A percentile compares a stretch with the other conserved stretches of the same genome.
Conservation (phyloP, 106 monocot genomes). For the Triglochin maritima region DNA sequence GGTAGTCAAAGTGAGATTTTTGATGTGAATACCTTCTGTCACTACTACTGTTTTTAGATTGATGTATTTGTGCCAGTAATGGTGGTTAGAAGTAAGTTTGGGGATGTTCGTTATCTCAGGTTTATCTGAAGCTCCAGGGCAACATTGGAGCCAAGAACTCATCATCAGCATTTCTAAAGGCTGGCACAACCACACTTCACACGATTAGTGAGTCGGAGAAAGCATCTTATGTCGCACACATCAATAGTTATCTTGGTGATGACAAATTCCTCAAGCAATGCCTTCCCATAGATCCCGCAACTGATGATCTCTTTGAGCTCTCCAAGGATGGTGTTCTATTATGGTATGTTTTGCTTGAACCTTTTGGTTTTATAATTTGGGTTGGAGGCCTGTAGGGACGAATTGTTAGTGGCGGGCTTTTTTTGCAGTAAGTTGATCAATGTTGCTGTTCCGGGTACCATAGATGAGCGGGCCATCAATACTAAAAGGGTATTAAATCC, state of each 20-base stretch:
- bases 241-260: conserved; percentile 64
- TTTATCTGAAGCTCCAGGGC: conserved; percentile 40
- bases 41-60: no score
- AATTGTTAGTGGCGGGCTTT: no score
- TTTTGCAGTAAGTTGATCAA: conserved; percentile 80
- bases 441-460: conserved; percentile 84
- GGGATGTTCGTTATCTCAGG: conserved; percentile 19
- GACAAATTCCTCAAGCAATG: conserved; percentile 62
- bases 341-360: conserved; percentile 32
- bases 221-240: conserved; percentile 70
- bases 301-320: conserved; percentile 62
- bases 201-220: conserved; percentile 76
- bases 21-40: no score
- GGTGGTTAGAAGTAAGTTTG: neutral
- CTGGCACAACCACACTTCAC: conserved; percentile 67
- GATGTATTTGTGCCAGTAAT: neutral
- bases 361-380: neutral
- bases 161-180: conserved; percentile 54
- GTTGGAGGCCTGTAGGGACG: no score
- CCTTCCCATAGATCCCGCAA: conserved; percentile 54
- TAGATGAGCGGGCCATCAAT: conserved; percentile 92
- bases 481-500: conserved; percentile 72
- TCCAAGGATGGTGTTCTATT: conserved; percentile 82
- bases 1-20: no score
- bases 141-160: conserved; percentile 20